Conservation (phyloP, 2,329 filamentous ascomycete genomes). For the Alternaria postmessia region DNA sequence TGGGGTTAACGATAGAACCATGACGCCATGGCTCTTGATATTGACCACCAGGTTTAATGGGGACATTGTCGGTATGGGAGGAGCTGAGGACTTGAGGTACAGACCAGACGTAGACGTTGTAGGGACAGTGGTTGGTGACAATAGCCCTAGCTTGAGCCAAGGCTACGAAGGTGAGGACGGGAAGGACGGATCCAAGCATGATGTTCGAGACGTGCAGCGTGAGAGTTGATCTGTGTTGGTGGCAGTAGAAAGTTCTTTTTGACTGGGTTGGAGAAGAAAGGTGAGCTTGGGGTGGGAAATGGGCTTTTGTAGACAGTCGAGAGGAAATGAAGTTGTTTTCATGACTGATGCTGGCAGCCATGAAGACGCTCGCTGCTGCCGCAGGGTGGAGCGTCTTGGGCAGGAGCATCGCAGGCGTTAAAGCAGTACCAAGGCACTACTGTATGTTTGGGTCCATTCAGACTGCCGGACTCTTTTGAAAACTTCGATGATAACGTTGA, state of each 20-base stretch:
- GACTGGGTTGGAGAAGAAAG: constrained; percentile 28
- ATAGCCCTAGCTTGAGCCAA: constrained; percentile 35
- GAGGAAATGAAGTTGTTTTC: constrained; percentile 2
- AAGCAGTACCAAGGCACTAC: not conserved
- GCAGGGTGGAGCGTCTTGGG: not conserved
- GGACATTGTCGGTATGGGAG: constrained; percentile 25
- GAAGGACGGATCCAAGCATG: constrained; percentile 29
- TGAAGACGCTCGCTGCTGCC: not conserved
- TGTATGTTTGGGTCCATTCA: not conserved
- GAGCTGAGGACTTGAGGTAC: constrained; percentile 22
- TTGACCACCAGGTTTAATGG: constrained; percentile 23
- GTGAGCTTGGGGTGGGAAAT: constrained; percentile 3
- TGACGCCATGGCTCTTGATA: constrained; percentile 37
- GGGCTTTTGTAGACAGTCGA: constrained; percentile 3
- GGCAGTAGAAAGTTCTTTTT: constrained; percentile 13
- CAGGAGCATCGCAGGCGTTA: not conserved
- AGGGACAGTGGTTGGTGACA: constrained; percentile 36
- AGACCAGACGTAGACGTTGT: constrained; percentile 35
- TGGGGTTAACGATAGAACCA: constrained; percentile 27
- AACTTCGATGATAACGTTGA: not conserved
- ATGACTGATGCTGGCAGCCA: constrained; percentile 14
- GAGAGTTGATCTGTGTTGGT: constrained; percentile 14
- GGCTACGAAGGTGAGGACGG: constrained; percentile 27
- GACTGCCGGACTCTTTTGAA: not conserved
- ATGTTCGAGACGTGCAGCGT: not conserved